These are phyloP conservation scores for Yamadazyma epiphylla DNA, from an alignment of 1,139 yeast species.

Conservation along the genomic window DNA sequence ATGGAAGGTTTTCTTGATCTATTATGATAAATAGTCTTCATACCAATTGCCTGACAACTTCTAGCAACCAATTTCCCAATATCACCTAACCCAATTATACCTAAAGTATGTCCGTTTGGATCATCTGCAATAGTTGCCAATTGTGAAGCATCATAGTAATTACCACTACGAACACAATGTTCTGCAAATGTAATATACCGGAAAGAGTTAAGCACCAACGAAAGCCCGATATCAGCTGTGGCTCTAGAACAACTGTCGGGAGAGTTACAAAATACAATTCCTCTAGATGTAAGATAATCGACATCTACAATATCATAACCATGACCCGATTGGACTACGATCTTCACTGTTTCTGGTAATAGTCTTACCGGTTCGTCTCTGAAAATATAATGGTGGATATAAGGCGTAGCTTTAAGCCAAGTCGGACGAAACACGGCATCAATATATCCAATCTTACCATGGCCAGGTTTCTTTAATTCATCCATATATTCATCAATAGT, in stretches of 20 bases:
- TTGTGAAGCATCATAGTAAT: slow-evolving; percentile 24
- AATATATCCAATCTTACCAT: slow-evolving; percentile 26
- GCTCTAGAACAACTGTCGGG: slow-evolving; percentile 32
- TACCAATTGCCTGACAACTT: slow-evolving; percentile 27
- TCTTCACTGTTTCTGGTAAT: slow-evolving; percentile 26
- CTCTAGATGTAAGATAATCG: slow-evolving; percentile 22
- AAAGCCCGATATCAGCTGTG: slow-evolving; percentile 32
- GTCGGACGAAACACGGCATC: slow-evolving; percentile 30
- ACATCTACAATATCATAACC: slow-evolving; percentile 37
- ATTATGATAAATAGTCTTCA: slow-evolving; percentile 30
- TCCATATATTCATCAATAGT: slow-evolving; percentile 26
- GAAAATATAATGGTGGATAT: slow-evolving; percentile 25
- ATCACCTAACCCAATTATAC: slow-evolving; percentile 34
- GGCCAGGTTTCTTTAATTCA: slow-evolving; percentile 24
- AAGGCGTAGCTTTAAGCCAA: slow-evolving; percentile 32
- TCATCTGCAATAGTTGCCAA: slow-evolving; percentile 20
- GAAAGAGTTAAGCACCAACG: slow-evolving; percentile 22
- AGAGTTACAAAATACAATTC: slow-evolving; percentile 29
- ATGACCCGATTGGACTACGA: slow-evolving; percentile 25
- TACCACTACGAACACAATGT: slow-evolving; percentile 26
- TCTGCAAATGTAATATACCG: slow-evolving; percentile 28
- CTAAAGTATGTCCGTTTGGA: slow-evolving; percentile 29
- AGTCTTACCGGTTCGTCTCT: slow-evolving; percentile 24
- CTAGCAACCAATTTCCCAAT: slow-evolving; percentile 31
- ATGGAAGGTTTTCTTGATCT: slow-evolving; percentile 18